Percentiles rank a stretch among this genome's conserved stretches.
phyloP scores from a whole-genome alignment of 148 eudicot genomes.

The Gaultheria prostrata region DNA sequence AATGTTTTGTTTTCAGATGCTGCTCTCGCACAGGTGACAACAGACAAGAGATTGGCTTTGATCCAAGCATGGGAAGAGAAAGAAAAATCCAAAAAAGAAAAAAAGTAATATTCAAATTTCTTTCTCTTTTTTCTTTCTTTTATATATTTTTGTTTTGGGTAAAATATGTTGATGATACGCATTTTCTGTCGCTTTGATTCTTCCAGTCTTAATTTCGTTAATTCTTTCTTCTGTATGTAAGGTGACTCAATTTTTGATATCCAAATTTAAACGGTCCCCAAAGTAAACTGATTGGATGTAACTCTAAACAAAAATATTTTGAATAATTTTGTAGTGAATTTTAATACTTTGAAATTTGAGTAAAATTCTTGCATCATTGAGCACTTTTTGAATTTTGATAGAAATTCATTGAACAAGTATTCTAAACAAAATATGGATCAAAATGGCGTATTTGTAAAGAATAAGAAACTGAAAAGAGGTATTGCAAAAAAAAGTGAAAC shows the following conservation, averaged over 20 bases:
- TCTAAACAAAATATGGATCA: too few relatives aligned
- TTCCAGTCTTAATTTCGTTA: neutral
- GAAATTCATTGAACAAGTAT: too few relatives aligned
- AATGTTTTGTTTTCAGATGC: slow-evolving; percentile 31
- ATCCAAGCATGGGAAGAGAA: slow-evolving; percentile 79
- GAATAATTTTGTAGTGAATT: too few relatives aligned
- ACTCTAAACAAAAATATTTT: too few relatives aligned
- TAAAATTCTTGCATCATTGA: too few relatives aligned
- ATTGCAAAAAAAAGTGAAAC: neutral
- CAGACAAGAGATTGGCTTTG: slow-evolving; percentile 63
- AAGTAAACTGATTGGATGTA: neutral
- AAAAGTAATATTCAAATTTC: slow-evolving; percentile 38
- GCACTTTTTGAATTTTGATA: too few relatives aligned
- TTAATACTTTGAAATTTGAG: too few relatives aligned
- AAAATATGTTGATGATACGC: neutral
- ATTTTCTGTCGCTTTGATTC: too few relatives aligned
- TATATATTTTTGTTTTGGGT: neutral
- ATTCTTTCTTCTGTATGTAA: neutral
- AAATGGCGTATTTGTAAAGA: too few relatives aligned
- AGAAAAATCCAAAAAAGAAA: slow-evolving; percentile 53
- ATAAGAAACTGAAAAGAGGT: too few relatives aligned
- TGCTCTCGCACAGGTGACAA: slow-evolving; percentile 38
- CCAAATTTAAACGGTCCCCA: neutral
- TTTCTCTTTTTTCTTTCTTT: neutral
- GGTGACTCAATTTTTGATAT: neutral